Base-by-base conservation (phyloP, 2,329 filamentous ascomycete genomes). In the Zasmidium angulare region DNA sequence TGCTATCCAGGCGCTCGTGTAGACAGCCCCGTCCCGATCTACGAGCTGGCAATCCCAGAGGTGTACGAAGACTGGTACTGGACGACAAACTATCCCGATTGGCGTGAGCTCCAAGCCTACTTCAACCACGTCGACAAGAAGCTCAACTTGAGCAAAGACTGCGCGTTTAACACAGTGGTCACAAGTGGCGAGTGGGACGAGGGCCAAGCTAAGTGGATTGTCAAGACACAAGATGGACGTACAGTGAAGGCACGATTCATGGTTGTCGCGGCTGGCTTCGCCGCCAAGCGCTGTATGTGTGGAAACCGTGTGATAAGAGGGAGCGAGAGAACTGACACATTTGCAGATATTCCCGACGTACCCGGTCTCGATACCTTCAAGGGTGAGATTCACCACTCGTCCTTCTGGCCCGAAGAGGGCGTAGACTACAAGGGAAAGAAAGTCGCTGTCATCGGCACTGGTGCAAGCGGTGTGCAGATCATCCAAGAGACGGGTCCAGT, bases 391-490 rank as follows among this genome's bases (percentile, higher is more conserved):
- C 72, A 72, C 24, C 78, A 81, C 66, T 76, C 75, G 11, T 72
- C 73, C 3, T 72, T 71, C 46, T 79, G 77, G 77, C 75, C 77
- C 1, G 65, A 68, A 17, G 60, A 70, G 46, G 77, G 81, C 3
- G 76, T 88, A n/a, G 77, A 83, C 53, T 79, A 86, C 24, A 60
- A 57, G 46, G 80, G 79, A 50, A 89, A 89, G 70, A 79, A 81
- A 19, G 81, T 84, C 53, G 86, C 81, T 17, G 80, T 89, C 57
- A 83, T 89, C 31, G 86, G 87, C 12, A 88, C 85, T 0, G 86
- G 86, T 1, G 83, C 86, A 0, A 84, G 84, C 0, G 86, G 86
- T 0, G 81, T 89, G 1, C 86, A 89, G 65, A 82, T 87, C 47
- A 79, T 82, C 0, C 86, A 69, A 53, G 85, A 84, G 55, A 83